Evolutionary conservation across 495 filamentous ascomycete genomes (phyloP), one percentile per base, ranked within the genome.

Genomic region (Zalerion maritima): DNA sequence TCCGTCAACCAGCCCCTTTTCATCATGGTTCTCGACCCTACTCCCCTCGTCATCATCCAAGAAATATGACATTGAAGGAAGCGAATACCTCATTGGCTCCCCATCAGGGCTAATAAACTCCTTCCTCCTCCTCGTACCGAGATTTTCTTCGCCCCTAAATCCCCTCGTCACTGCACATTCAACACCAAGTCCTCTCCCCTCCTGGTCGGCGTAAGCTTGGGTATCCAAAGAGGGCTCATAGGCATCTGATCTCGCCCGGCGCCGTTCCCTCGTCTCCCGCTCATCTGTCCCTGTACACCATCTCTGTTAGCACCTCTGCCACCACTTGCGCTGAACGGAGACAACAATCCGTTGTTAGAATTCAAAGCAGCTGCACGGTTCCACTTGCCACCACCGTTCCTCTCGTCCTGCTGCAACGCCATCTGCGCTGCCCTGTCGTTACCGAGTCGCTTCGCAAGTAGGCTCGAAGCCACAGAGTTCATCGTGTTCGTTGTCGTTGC

Each of bases 361-460:
- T 1, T n/a, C 23, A 12, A 34, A 37, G 33, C 20, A 37, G 14
- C 24, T 36, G 33, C 40, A 44, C 17, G 29, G 34, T 14, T 38
- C 28, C 20, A 32, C 26, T 25, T 43, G 49, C 21, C 28, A 40
- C n/a, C n/a, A 15, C 34, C 38, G 10, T 37, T 5, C 2, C 26
- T 32, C n/a, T 43, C 33, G 11, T 38, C 34, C 1, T 36, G 38
- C 5, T 19, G 42, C 3, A 67, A 44, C 12, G 40, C 29, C 10
- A 69, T 44, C 10, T 57, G 45, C 0, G 50, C 50, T 2, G 57
- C 63, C 30, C 52, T 58, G 15, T 63, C 55, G 9, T 53, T 49
- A 4, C 66, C 66, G 9, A 61, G 39, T 3, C 65, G 48, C 41
- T 70, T 67, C 1, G 62, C 53, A 2, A 70, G 49, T 6, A 65